These are phyloP conservation scores for Exutisphaerella laricina DNA, from an alignment of 2,329 filamentous ascomycete genomes.

Conservation along the genomic window DNA sequence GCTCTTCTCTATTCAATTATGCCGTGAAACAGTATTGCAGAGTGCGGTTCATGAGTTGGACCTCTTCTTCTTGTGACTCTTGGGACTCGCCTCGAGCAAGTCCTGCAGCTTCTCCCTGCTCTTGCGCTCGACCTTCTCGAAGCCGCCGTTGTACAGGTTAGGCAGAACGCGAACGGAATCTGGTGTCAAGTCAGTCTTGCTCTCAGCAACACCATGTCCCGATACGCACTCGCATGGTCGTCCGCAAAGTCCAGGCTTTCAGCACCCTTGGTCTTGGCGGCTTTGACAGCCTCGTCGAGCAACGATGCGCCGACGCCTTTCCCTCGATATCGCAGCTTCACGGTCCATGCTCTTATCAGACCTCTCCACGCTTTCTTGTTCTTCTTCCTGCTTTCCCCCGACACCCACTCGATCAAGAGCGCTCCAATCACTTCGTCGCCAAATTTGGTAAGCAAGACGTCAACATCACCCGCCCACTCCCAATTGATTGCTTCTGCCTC, in stretches of 20 bases:
- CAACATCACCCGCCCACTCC: conserved; percentile 54
- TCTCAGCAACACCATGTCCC: background rate
- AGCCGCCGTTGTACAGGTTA: conserved; percentile 55
- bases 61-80: conserved; percentile 22
- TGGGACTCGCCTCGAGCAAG: conserved; percentile 28
- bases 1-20: background rate
- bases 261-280: conserved; percentile 64
- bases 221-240: conserved; percentile 66
- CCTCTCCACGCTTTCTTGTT: conserved; percentile 57
- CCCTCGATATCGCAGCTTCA: conserved; percentile 61
- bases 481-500: conserved; percentile 57
- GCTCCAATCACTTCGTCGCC: conserved; percentile 66
- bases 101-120: conserved; percentile 43
- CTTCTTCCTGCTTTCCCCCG: conserved; percentile 37
- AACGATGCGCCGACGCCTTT: conserved; percentile 68
- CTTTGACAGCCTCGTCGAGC: conserved; percentile 64
- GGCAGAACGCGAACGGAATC: conserved; percentile 55
- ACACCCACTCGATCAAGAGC: conserved; percentile 61
- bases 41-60: conserved; percentile 3
- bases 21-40: conserved; percentile 3
- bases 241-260: conserved; percentile 66
- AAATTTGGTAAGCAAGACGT: conserved; percentile 58
- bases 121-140: conserved; percentile 55
- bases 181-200: conserved; percentile 17
- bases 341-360: conserved; percentile 78